Base-by-base conservation (phyloP, 306 rosid species). In the Comarum palustre region DNA sequence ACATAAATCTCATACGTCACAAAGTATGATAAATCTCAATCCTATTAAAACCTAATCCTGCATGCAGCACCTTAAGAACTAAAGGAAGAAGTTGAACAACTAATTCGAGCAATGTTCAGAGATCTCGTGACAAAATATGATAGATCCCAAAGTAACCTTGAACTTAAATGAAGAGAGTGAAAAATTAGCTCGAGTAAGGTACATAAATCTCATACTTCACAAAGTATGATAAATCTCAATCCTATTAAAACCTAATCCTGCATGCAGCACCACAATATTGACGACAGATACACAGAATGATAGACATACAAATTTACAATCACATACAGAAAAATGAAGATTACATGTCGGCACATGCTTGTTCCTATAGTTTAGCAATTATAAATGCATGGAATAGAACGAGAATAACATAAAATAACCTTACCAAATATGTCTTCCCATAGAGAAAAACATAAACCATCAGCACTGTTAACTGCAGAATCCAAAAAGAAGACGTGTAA, bases 391-490 rank as follows among this genome's bases (percentile, higher is more conserved):
- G 31, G 51, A 12, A 61, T 64, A 60, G 55, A 52, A 27, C 4
- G 32, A n/a, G n/a, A 47, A 58, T 2, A 11, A 32, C 31, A 16
- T 38, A 58, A 75, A 71, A 66, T 68, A 69, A 80, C 79, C 97
- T 78, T 81, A 93, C 97, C 92, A 93, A 68, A 84, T 93, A 93
- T 1, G 83, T 50, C 81, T 81, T 91, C 75, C 98, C 98, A 72
- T 91, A 93, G 43, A 93, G 97, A 78, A 90, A 93, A 78, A 85
- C 32, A 80, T 83, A 93, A 11, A 93, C 96, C 48, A 93, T 87
- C 78, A 91, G 85, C 87, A 93, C 98, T 0, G 94, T 91, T 84
- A 93, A 82, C 98, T 93, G 97, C 91, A 93, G 60, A 68, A 50
- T 13, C 34, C 51, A 65, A 65, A 69, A 36, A 5, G 51, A 61